These are phyloP conservation scores for Abortiporus biennis DNA, from an alignment of 1,284 basidiomycete species.

Conservation along the genomic window DNA sequence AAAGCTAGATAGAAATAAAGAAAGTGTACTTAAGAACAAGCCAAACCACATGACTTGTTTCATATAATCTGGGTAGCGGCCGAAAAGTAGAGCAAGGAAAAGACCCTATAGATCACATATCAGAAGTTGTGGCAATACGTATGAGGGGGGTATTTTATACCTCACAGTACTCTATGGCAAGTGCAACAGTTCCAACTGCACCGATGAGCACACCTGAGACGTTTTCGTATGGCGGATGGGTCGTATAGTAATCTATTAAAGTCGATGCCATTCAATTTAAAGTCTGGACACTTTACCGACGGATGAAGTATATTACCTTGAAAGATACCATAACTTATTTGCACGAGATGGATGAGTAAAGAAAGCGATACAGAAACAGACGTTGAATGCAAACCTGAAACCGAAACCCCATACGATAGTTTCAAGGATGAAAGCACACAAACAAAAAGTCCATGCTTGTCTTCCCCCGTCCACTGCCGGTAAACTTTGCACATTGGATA, in stretches of 20 bases:
- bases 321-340: conserved; percentile 16
- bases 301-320: too few relatives aligned
- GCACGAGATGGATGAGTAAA: too few relatives aligned
- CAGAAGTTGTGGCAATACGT: too few relatives aligned
- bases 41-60: conserved; percentile 18
- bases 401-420: conserved; percentile 6
- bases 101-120: too few relatives aligned
- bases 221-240: conserved; percentile 17
- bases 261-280: too few relatives aligned
- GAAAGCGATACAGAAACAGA: too few relatives aligned
- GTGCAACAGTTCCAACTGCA: conserved; percentile 17
- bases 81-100: conserved; percentile 18
- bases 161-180: conserved; percentile 19
- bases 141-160: too few relatives aligned
- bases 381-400: conserved; percentile 3
- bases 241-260: conserved; percentile 18
- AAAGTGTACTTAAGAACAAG: conserved; percentile 15
- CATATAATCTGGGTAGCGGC: conserved; percentile 20
- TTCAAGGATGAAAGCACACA: conserved; percentile 2
- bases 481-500: conserved; percentile 5
- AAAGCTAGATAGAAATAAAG: conserved; percentile 21
- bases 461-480: conserved; percentile 3
- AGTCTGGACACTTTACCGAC: too few relatives aligned
- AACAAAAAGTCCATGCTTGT: conserved; percentile 6
- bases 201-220: conserved; percentile 15